Base-by-base conservation (phyloP, 495 filamentous ascomycete species). In the Hapsidospora chrysogenum region DNA sequence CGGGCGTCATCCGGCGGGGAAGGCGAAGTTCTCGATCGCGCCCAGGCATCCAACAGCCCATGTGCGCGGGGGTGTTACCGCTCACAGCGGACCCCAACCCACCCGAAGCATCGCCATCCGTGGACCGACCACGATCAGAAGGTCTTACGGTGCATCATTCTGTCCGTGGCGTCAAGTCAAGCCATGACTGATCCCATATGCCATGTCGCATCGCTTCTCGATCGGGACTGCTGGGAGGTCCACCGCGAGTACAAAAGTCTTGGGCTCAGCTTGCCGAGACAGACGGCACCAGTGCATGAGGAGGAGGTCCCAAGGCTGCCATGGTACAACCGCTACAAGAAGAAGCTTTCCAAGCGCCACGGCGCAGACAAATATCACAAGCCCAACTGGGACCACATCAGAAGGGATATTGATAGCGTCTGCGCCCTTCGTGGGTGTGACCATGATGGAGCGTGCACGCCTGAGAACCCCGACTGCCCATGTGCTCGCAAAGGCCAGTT, bases 181-280 rank as follows among this genome's bases (percentile, higher is more conserved):
- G 44, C 56, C 3, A 47, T 42, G 9, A 25, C 31, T 13, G 17
- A 19, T 3, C 42, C 64, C 1, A 47, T 58, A 33, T 68, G 63
- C 29, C 44, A 55, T 20, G 60, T 56, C 21, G 51, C 53, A 3
- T 49, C 61, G 16, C 42, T 54, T 29, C 46, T 67, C 4, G 55
- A 53, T 21, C 53, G 60, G 4, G 54, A 56, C 8, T 72, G 67
- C 43, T 67, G 60, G 58, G 59, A 69, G 31, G 60, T 67, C 2
- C 49, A 64, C 18, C 46, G 46, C 17, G 60, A 66, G 38, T 59
- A 68, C 26, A 53, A 50, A 31, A 54, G 17, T 9, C 17, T 29
- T 5, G 18, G 61, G 30, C 40, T 63, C 17, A 41, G 50, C 11
- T 37, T 63, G 2, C 13, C 38, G n/a, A n/a, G n/a, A n/a, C n/a